A percentile compares a stretch with the other conserved stretches of the same genome.
Evolutionary conservation across 2,329 filamentous ascomycete species (phyloP).

Genomic region (Diaporthe velutina): DNA sequence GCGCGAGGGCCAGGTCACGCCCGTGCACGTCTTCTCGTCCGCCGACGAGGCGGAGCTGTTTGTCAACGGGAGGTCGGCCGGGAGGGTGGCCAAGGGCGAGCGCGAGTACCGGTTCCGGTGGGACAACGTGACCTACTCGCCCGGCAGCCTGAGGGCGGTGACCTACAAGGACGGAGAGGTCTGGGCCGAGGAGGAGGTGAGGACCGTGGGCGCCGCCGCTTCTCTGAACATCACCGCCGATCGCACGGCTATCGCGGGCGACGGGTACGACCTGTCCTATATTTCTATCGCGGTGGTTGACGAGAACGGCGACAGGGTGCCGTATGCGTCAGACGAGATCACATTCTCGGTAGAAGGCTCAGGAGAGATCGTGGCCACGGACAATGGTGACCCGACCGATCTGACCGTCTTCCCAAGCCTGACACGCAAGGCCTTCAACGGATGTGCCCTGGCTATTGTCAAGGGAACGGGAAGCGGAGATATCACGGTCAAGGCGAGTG

Average conservation of each 20-base stretch:
- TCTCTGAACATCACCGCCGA: conserved; percentile 56
- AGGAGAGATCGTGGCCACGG: conserved; percentile 61
- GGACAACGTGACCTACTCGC: conserved; percentile 62
- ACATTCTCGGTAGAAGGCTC: conserved; percentile 58
- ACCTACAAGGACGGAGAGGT: conserved; percentile 60
- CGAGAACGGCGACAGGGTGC: conserved; percentile 56
- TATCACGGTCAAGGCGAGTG: conserved; percentile 13
- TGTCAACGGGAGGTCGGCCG: conserved; percentile 62
- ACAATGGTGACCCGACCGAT: conserved; percentile 64
- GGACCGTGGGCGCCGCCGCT: conserved; percentile 56
- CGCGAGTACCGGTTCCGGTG: conserved; percentile 63
- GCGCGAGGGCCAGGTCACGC: conserved; percentile 60
- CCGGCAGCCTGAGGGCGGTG: conserved; percentile 61
- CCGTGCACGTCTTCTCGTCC: conserved; percentile 66
- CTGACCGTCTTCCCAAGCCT: conserved; percentile 56
- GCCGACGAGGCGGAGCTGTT: conserved; percentile 68
- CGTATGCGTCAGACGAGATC: conserved; percentile 57
- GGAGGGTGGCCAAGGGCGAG: conserved; percentile 51
- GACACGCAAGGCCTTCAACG: conserved; percentile 56
- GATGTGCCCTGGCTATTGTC: conserved; percentile 57
- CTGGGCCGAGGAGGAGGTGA: conserved; percentile 59
- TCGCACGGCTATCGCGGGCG: conserved; percentile 52
- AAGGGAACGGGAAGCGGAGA: conserved; percentile 2
- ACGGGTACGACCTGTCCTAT: conserved; percentile 61
- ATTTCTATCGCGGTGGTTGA: conserved; percentile 62